A percentile compares a stretch with the other conserved stretches of the same genome.
Evolutionary conservation across 768 basidiomycete genomes (phyloP).

Genomic region (Aureoboletus auriporus): DNA sequence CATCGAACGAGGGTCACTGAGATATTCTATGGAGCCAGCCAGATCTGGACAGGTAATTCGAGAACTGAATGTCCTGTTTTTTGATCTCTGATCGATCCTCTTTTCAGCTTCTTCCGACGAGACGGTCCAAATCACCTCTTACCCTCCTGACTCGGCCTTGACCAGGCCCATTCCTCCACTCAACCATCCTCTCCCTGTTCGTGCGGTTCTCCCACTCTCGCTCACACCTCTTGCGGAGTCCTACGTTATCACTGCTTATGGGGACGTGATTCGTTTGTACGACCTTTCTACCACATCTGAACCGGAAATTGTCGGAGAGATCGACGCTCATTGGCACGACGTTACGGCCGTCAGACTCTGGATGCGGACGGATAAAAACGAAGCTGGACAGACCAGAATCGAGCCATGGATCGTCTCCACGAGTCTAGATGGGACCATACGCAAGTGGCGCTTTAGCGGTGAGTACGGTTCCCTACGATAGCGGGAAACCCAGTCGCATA

Average conservation of each 20-base stretch:
- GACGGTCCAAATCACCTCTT: constrained; percentile 61
- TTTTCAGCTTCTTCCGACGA: constrained; percentile 83
- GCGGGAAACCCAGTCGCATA: neutral
- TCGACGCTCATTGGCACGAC: constrained; percentile 91
- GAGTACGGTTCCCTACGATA: constrained; percentile 2
- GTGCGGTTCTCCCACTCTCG: constrained; percentile 65
- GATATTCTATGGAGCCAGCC: constrained; percentile 56
- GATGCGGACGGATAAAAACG: constrained; percentile 47
- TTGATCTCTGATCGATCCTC: neutral
- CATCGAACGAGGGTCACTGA: constrained; percentile 87
- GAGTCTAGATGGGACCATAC: constrained; percentile 82
- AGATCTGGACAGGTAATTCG: constrained; percentile 82
- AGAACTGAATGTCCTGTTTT: neutral
- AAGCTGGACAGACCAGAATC: constrained; percentile 43
- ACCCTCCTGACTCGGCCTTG: constrained; percentile 31
- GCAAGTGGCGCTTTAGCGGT: constrained; percentile 80
- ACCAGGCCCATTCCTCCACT: constrained; percentile 48
- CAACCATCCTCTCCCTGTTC: constrained; percentile 60
- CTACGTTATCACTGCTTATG: constrained; percentile 78
- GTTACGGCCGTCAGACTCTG: constrained; percentile 74
- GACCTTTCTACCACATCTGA: constrained; percentile 68
- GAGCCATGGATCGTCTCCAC: constrained; percentile 83
- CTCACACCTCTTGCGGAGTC: constrained; percentile 64
- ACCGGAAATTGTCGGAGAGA: constrained; percentile 64
- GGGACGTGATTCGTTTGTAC: constrained; percentile 78